Evolutionary conservation across 495 filamentous ascomycete species (phyloP), one percentile per base, ranked within the genome.

Genomic region (Staphylotrichum longicolle): DNA sequence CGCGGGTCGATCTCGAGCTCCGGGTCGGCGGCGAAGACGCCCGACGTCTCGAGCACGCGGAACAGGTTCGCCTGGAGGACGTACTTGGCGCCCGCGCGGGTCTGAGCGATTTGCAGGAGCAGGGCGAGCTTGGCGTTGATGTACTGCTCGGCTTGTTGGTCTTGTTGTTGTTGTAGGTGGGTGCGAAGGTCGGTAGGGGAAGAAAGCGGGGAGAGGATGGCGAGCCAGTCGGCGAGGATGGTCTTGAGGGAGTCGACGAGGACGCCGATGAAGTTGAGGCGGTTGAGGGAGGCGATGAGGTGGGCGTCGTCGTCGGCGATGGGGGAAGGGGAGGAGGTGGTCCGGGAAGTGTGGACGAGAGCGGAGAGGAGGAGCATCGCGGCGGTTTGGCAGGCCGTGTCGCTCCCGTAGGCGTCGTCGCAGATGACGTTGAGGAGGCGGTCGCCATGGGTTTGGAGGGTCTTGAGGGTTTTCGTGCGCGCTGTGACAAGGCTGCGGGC

Each of bases 1-100:
- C 61, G 52, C n/a, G 70, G 59, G 44, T 72, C 60, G 45, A 69
- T 70, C 63, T 69, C 61, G 14, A 98, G 84, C 73, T 99, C 94
- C 5, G 95, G 93, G 73, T 99, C 94, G 30, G 87, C 86, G n/a
- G 86, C 82, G 71, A 98, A 98, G 11, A 96, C 78, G 9, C 84
- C 81, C 4, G 91, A 94, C 32, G 88, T 83, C 27, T 87, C 87
- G 32, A 96, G 80, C 0, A 89, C 81, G 56, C 86, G 82, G 78
- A 99, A 95, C n/a, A 99, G 82, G 55, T 93, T 93, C 20, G 90
- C 86, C 60, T 91, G 91, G 12, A 96, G 79, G 41, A 98, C 85
- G 56, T 88, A 85, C 39, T 83, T 87, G 14, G 93, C 92, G 20
- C 94, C 95, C 7, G 72, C 74, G 63, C 89, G 85, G 3, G 87